Evolutionary conservation across 192 early-diverging fungal species (phyloP).

Genomic region (Neocallimastix lanati): DNA sequence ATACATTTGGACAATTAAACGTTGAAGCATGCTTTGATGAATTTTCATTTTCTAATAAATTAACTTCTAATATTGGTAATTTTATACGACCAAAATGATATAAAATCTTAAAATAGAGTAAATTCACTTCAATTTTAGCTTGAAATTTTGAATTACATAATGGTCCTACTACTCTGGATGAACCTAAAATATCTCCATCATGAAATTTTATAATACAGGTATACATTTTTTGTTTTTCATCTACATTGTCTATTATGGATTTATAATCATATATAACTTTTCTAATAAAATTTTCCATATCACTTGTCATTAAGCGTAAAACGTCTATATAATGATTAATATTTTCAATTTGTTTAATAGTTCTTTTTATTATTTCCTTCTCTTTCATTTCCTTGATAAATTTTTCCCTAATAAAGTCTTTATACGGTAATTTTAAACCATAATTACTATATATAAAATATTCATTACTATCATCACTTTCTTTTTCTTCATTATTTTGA

Average conservation of each 20-base stretch:
- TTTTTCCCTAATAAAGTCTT: not conserved
- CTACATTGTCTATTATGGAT: too few relatives aligned
- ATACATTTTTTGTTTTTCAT: not conserved
- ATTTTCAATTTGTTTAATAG: too few relatives aligned
- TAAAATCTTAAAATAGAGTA: not conserved
- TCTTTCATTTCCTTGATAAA: not conserved
- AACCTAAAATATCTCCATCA: not conserved
- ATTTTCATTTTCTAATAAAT: not conserved
- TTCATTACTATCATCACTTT: not conserved
- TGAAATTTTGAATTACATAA: not conserved
- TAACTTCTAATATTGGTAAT: not conserved
- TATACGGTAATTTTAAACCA: not conserved
- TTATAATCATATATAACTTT: too few relatives aligned
- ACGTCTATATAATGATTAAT: too few relatives aligned
- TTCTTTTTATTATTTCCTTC: too few relatives aligned
- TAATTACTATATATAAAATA: not conserved
- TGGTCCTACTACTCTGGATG: not conserved
- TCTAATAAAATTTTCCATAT: too few relatives aligned
- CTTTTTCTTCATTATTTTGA: not conserved
- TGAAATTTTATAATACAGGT: not conserved
- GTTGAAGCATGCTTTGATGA: not conserved
- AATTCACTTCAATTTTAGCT: not conserved
- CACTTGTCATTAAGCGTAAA: too few relatives aligned
- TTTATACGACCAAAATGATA: not conserved
- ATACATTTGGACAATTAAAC: not conserved